phyloP scores from a whole-genome alignment of 2,329 filamentous ascomycete genomes.

The Trichocomaceae sp. region DNA sequence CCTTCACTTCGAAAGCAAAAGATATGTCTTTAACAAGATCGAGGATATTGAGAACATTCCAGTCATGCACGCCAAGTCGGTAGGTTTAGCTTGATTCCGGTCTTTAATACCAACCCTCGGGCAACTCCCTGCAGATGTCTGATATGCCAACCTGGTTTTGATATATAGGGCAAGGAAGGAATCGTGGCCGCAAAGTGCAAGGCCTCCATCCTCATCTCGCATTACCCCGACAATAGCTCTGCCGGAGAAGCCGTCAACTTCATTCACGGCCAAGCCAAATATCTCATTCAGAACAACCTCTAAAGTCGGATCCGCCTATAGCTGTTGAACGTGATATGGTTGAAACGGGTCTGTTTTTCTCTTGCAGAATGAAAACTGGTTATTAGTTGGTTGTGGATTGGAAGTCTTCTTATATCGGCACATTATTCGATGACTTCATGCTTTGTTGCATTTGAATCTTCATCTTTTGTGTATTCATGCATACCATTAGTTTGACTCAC shows the following conservation, averaged over 20 bases:
- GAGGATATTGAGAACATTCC: slow-evolving; percentile 11
- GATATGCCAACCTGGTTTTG: slow-evolving; percentile 7
- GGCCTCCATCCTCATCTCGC: slow-evolving; percentile 80
- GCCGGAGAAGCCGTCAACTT: slow-evolving; percentile 70
- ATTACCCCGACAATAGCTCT: slow-evolving; percentile 69
- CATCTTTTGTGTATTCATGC: not conserved
- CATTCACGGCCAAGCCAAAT: slow-evolving; percentile 78
- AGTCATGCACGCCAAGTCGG: slow-evolving; percentile 6
- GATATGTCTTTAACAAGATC: slow-evolving; percentile 53
- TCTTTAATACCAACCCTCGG: not conserved
- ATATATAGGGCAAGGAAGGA: slow-evolving; percentile 65
- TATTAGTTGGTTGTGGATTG: not conserved
- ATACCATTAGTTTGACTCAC: not conserved
- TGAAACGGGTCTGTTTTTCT: not conserved
- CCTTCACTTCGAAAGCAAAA: slow-evolving; percentile 24
- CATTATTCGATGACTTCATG: not conserved
- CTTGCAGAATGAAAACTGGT: not conserved
- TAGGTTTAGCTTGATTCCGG: not conserved
- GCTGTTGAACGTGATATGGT: not conserved
- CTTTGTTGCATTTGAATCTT: not conserved
- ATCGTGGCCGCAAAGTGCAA: slow-evolving; percentile 78
- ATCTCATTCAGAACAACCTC: slow-evolving; percentile 59
- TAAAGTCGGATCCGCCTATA: not conserved
- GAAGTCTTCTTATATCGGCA: not conserved
- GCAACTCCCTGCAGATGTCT: not conserved